phyloP scores from a whole-genome alignment of 192 early-diverging fungal genomes.

The Thamnidium elegans region DNA sequence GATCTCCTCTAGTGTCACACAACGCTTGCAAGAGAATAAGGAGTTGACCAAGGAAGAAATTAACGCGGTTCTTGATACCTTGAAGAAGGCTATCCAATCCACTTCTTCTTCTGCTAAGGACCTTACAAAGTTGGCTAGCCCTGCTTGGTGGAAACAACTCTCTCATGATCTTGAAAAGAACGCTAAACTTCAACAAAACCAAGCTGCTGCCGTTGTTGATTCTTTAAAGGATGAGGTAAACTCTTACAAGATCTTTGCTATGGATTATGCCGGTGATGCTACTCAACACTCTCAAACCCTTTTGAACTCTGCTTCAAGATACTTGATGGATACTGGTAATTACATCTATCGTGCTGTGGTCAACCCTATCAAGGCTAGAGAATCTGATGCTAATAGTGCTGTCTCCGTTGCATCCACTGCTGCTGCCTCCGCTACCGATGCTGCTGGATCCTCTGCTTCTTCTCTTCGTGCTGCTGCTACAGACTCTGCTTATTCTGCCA shows the following conservation, averaged over 20 bases:
- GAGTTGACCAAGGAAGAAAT: slow-evolving; percentile 15
- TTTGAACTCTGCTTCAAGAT: slow-evolving; percentile 9
- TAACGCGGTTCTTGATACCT: neutral
- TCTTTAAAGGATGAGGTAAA: slow-evolving; percentile 1
- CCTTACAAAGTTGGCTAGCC: slow-evolving; percentile 1
- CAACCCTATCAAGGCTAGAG: neutral
- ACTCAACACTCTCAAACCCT: slow-evolving; percentile 2
- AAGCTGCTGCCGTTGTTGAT: neutral
- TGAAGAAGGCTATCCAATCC: neutral
- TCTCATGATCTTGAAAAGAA: neutral
- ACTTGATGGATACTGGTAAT: slow-evolving; percentile 10
- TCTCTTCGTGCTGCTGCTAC: neutral
- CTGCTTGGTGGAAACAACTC: slow-evolving; percentile 12
- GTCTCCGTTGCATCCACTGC: slow-evolving; percentile 5
- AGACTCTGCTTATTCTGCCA: no score
- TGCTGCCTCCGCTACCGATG: slow-evolving; percentile 2
- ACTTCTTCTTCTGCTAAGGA: neutral
- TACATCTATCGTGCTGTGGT: slow-evolving; percentile 2
- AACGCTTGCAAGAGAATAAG: slow-evolving; percentile 14
- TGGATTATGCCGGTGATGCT: slow-evolving; percentile 11
- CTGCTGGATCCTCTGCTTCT: neutral
- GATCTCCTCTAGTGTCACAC: neutral
- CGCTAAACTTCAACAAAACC: neutral
- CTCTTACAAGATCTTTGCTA: slow-evolving; percentile 13
- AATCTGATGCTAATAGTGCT: neutral